These are phyloP conservation scores for Aspergillus quadrilineatus DNA, from an alignment of 2,329 filamentous ascomycete genomes.

Conservation along the genomic window DNA sequence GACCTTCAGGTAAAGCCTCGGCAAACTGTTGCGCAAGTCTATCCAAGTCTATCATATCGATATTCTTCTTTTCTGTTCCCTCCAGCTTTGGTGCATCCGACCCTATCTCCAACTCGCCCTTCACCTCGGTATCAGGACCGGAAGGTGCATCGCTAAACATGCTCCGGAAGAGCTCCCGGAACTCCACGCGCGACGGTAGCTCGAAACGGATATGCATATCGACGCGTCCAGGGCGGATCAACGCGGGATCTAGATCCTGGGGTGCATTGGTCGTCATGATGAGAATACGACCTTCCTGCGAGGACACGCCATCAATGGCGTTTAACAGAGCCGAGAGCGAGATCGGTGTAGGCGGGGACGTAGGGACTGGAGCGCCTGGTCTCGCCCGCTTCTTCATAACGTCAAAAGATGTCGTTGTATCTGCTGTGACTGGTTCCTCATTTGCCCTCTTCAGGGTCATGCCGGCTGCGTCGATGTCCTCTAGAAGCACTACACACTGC, in stretches of 20 bases:
- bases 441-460: conserved; percentile 33
- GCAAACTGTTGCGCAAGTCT: conserved; percentile 46
- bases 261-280: conserved; percentile 80
- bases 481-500: conserved; percentile 64
- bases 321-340: conserved; percentile 76
- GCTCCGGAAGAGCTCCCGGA: conserved; percentile 30
- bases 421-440: background rate
- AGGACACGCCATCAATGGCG: conserved; percentile 76
- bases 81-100: background rate
- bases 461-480: conserved; percentile 69
- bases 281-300: conserved; percentile 74
- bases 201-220: conserved; percentile 66
- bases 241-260: conserved; percentile 68
- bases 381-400: too few species aligned
- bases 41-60: conserved; percentile 41
- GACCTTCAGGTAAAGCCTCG: conserved; percentile 51
- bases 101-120: conserved; percentile 2
- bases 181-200: conserved; percentile 25
- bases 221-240: conserved; percentile 71
- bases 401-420: background rate
- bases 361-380: background rate
- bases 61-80: conserved; percentile 14
- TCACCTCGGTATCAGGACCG: background rate
- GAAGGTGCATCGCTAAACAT: conserved; percentile 26
- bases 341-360: conserved; percentile 42